Evolutionary conservation across 129 eudicot genomes (phyloP), one percentile per base, ranked within the genome.

Genomic region (Pittosporum tobira): DNA sequence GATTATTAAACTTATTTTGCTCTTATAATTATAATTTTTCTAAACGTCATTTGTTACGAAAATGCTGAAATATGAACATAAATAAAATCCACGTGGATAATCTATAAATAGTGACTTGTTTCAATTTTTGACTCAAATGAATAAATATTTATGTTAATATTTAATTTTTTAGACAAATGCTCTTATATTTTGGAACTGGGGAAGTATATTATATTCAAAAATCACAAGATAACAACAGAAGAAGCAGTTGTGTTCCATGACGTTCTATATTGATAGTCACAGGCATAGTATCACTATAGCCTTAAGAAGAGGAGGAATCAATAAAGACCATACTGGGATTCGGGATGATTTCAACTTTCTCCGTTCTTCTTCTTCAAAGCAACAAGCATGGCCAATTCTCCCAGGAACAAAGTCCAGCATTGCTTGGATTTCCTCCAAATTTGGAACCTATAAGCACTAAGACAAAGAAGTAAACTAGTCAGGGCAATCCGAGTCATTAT

Each of bases 331-430:
- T 14, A 90, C 95, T 70, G 95, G 98, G 27, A 90, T 90, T 58
- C 78, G 71, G 50, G 73, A 67, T 14, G 66, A 67, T 76, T 75
- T 80, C 61, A 90, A 61, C 58, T 63, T 81, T 55, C 30, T 69
- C 98, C 98, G 86, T 31, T 87, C 84, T 20, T 81, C 84, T 48
- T 86, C 94, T 75, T 72, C 83, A 59, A 90, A 71, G 84, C 84
- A 90, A 74, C 98, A 90, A 40, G 98, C 98, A 74, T 91, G 98
- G 29, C 95, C 98, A 56, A 91, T 91, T 73, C 98, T 91, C 56
- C 72, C 79, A 28, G 95, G 98, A 76, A 62, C 75, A 69, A 86
- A 91, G 57, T 81, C 73, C 12, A 91, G 85, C 99, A 91, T 91
- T 20, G 71, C 77, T 44, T 56, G 88, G 51, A 91, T 79, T 77